Evolutionary conservation across 2,329 filamentous ascomycete species (phyloP), one percentile per base, ranked within the genome.

Genomic region (Harringtonia aguacate): DNA sequence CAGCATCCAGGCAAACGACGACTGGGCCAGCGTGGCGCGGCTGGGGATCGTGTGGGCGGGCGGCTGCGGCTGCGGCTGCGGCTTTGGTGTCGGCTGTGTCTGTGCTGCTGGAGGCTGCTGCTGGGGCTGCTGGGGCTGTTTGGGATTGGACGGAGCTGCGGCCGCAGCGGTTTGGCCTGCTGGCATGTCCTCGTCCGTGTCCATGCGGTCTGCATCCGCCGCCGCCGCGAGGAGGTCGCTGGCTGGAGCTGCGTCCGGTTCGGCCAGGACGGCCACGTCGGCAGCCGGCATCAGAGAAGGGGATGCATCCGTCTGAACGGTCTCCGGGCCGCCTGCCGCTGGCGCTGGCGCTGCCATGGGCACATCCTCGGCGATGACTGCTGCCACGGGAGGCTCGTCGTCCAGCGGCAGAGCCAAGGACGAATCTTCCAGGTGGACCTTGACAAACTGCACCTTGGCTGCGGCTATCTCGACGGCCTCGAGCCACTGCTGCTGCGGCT

Each of bases 1-100:
- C 1, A 88, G 68, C 82, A 88, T 88, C 81, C 81, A 87, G 1
- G 83, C 80, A 58, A 86, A 88, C 4, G 80, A 83, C 8, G 84
- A 86, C 51, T 85, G 81, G 1, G 81, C 81, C 29, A 87, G 68
- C 1, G 72, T 77, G 4, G 81, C 83, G 20, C 81, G 72, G 18
- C 77, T 77, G 0, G 75, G 77, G 15, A 78, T 70, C 2, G 73
- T 63, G 36, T 58, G 24, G 24, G 24, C 24, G 24, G 24, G 24
- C 10, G 24, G 7, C 24, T 6, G 24, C 24, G 24, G 24, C n/a
- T n/a, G n/a, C n/a, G n/a, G n/a, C n/a, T n/a, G 62, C 13, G 61
- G 58, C 12, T 61, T 51, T 49, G 28, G 20, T 29, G 43, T 29
- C 21, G 42, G 27, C 30, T 27, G n/a, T 29, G 29, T 34, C 27